Conservation (phyloP, 495 filamentous ascomycete genomes). For the Trichocladium uniseriatum region DNA sequence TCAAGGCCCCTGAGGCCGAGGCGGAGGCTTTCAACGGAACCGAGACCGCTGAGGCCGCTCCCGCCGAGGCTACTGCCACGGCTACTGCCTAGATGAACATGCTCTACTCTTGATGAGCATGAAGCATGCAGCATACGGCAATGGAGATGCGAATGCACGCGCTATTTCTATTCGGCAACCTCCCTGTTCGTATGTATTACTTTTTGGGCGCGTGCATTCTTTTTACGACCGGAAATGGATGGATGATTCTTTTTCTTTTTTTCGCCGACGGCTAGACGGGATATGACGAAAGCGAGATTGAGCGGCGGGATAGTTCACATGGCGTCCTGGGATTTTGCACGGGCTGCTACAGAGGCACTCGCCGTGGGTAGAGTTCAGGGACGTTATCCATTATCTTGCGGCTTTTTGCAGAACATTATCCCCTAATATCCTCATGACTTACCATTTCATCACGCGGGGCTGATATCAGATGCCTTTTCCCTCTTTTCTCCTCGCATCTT, state of each 20-base stretch:
- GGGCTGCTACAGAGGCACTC: slow-evolving; percentile 19
- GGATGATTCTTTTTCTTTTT: slow-evolving; percentile 22
- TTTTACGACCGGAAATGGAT: slow-evolving; percentile 29
- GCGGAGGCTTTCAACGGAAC: slow-evolving; percentile 30
- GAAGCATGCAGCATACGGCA: slow-evolving; percentile 14
- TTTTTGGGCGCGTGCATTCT: slow-evolving; percentile 25
- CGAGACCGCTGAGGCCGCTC: slow-evolving; percentile 30
- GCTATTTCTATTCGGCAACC: slow-evolving; percentile 23
- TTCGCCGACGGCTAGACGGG: slow-evolving; percentile 22
- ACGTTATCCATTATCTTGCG: slow-evolving; percentile 22
- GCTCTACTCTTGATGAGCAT: slow-evolving; percentile 18
- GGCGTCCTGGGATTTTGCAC: slow-evolving; percentile 28
- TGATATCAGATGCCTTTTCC: slow-evolving; percentile 13
- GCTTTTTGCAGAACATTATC: slow-evolving; percentile 23
- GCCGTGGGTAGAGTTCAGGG: slow-evolving; percentile 24
- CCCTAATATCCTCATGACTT: slow-evolving; percentile 28
- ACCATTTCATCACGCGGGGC: slow-evolving; percentile 2
- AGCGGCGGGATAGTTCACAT: slow-evolving; percentile 25
- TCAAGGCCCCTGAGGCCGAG: slow-evolving; percentile 41
- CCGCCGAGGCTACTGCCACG: slow-evolving; percentile 1
- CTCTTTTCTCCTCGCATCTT: slow-evolving; percentile 28
- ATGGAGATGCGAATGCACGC: slow-evolving; percentile 19
- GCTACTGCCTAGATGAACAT: slow-evolving; percentile 17
- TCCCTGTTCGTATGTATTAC: slow-evolving; percentile 28
- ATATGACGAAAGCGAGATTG: slow-evolving; percentile 21